A percentile compares a stretch with the other conserved stretches of the same genome.
These are phyloP conservation scores for Moricandia moricandioides DNA, from an alignment of 345 rosid species.

Conservation along the genomic window DNA sequence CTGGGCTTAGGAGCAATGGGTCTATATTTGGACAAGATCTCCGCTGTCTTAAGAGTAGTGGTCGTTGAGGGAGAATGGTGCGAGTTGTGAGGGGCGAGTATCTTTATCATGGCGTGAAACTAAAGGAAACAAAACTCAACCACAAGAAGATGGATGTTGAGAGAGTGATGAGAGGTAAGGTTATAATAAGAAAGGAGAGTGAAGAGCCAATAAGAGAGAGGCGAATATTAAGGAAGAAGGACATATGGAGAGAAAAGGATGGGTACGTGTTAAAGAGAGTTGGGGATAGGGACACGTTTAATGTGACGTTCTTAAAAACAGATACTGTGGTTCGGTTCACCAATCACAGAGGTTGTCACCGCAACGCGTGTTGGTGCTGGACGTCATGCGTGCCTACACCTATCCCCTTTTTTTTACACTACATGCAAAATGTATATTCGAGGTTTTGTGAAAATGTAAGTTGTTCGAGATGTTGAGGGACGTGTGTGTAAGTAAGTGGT, in stretches of 20 bases:
- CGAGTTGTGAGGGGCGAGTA: constrained; percentile 46
- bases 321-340: constrained; percentile 37
- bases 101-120: constrained; percentile 56
- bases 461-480: constrained; percentile 10
- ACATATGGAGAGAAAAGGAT: constrained; percentile 55
- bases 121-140: neutral
- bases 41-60: constrained; percentile 69
- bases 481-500: constrained; percentile 18
- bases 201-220: constrained; percentile 46
- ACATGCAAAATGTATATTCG: constrained; percentile 31
- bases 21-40: constrained; percentile 87
- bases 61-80: constrained; percentile 28
- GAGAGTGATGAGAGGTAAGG: constrained; percentile 1
- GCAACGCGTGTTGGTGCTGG: constrained; percentile 63
- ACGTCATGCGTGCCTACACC: constrained; percentile 86
- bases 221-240: constrained; percentile 40
- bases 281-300: constrained; percentile 51
- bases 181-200: constrained; percentile 43
- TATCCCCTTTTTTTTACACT: constrained; percentile 44
- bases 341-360: constrained; percentile 36
- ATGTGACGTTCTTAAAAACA: constrained; percentile 35
- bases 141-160: constrained; percentile 27
- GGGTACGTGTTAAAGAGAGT: constrained; percentile 72
- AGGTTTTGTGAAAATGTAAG: constrained; percentile 1
- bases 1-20: constrained; percentile 95